These are phyloP conservation scores for Aciculosporium take DNA, from an alignment of 2,329 filamentous ascomycete species.

Conservation along the genomic window DNA sequence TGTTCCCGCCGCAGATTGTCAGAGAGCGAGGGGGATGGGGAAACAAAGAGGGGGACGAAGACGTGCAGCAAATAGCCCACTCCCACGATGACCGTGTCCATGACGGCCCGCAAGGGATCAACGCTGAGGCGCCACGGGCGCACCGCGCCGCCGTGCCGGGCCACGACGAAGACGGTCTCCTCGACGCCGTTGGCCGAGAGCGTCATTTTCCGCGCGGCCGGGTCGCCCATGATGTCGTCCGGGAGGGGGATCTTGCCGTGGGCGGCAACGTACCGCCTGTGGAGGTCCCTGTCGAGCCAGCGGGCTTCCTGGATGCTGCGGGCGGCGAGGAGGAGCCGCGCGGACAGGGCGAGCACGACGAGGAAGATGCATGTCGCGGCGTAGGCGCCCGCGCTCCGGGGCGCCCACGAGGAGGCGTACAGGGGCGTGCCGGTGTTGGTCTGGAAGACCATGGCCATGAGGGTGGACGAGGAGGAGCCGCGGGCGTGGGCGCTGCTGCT, in stretches of 20 bases:
- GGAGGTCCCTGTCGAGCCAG: conserved; percentile 58
- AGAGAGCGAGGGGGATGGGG: neutral
- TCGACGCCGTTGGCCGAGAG: conserved; percentile 66
- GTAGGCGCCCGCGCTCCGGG: conserved; percentile 54
- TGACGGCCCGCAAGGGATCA: conserved; percentile 56
- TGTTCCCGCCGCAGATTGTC: neutral
- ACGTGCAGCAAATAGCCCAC: conserved; percentile 79
- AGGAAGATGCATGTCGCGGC: conserved; percentile 88
- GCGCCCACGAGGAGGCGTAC: conserved; percentile 58
- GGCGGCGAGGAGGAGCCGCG: conserved; percentile 57
- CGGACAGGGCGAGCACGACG: conserved; percentile 56
- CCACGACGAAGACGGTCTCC: conserved; percentile 64
- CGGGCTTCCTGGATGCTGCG: conserved; percentile 47
- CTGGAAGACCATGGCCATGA: conserved; percentile 47
- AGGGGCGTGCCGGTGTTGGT: conserved; percentile 34
- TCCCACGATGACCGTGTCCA: conserved; percentile 60
- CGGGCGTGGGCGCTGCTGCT: conserved; percentile 2
- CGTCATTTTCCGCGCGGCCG: conserved; percentile 48
- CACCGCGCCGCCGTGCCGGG: conserved; percentile 34
- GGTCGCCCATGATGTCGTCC: conserved; percentile 43
- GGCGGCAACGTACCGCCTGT: conserved; percentile 64
- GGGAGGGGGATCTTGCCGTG: conserved; percentile 46
- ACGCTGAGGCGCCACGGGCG: conserved; percentile 71
- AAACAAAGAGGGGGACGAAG: neutral
- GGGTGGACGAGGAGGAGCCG: conserved; percentile 7